Evolutionary conservation across 2,329 filamentous ascomycete genomes (phyloP), one percentile per base, ranked within the genome.

Genomic region (Chrysoporthe austroafricana): DNA sequence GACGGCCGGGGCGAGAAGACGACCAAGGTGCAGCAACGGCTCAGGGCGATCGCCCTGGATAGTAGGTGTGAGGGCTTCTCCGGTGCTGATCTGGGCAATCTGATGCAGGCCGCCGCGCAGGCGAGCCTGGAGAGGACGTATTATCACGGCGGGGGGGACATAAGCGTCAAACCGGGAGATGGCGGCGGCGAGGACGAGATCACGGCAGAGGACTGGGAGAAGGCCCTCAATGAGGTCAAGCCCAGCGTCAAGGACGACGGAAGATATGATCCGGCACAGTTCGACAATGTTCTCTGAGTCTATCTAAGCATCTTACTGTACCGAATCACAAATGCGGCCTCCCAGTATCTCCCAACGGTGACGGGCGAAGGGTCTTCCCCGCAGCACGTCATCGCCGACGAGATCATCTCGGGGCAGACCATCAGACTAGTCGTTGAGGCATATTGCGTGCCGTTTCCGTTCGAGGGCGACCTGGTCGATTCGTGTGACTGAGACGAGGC

Each of bases 61-160:
- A 68, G 75, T 9, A 82, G 88, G 13, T 97, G 94, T 76, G 83
- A 86, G 11, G 88, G 92, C 34, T 98, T 95, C 77, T 95, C 91
- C 69, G 88, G 88, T 69, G 88, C 88, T 1, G 88, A 91, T 73
- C 77, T 91, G 50, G 83, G 84, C 43, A 88, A 87, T 71, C 79
- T 89, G 2, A 75, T 79, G 73, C 77, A 77, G 61, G 75, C 75
- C 8, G 78, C 78, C 0, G 74, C 84, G 16, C 74, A 77, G 59
- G 75, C 79, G 57, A 82, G 77, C 66, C 69, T 81, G 68, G 72
- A 77, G 71, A 71, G 77, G 66, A 73, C 73, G 6, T 74, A 73
- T 14, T 69, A 68, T 6, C 66, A 60, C 50, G 68, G 62, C 16
- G 65, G 65, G 7, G 68, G 62, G 36, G 64, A 65, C 54, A 68